Evolutionary conservation across 495 filamentous ascomycete species (phyloP).

Genomic region (Parachaetomium inaequale): DNA sequence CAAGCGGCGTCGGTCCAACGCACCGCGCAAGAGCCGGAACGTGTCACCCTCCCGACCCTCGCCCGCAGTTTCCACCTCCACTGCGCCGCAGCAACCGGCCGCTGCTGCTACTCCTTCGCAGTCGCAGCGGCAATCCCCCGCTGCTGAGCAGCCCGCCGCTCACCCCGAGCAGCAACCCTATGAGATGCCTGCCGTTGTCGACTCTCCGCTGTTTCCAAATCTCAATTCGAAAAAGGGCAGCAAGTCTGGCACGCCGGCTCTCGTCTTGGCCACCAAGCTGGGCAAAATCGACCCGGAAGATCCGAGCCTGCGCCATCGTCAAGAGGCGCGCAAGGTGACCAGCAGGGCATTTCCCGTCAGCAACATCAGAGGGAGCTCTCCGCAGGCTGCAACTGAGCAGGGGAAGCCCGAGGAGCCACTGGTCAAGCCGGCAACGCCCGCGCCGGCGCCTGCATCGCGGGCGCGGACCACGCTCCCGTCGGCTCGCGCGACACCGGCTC

Average conservation of each 20-base stretch:
- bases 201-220: slow-evolving; percentile 30
- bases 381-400: neutral
- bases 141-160: slow-evolving; percentile 15
- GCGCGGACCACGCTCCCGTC: slow-evolving; percentile 19
- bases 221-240: slow-evolving; percentile 28
- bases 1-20: slow-evolving; percentile 29
- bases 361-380: slow-evolving; percentile 12
- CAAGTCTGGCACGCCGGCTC: slow-evolving; percentile 4
- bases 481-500: slow-evolving; percentile 23
- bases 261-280: slow-evolving; percentile 31
- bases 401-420: slow-evolving; percentile 9
- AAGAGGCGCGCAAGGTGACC: slow-evolving; percentile 26
- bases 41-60: slow-evolving; percentile 31
- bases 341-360: slow-evolving; percentile 13
- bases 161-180: slow-evolving; percentile 24
- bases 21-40: slow-evolving; percentile 36
- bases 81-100: slow-evolving; percentile 11
- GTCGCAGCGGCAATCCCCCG: slow-evolving; percentile 19
- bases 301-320: slow-evolving; percentile 26
- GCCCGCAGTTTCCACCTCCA: slow-evolving; percentile 25
- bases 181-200: slow-evolving; percentile 32
- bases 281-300: slow-evolving; percentile 33
- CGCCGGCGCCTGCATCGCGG: slow-evolving; percentile 15
- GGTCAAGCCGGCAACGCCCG: slow-evolving; percentile 14
- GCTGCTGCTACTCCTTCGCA: slow-evolving; percentile 8